Conservation (phyloP, 2,329 filamentous ascomycete species). For the Fusarium xyrophilum region DNA sequence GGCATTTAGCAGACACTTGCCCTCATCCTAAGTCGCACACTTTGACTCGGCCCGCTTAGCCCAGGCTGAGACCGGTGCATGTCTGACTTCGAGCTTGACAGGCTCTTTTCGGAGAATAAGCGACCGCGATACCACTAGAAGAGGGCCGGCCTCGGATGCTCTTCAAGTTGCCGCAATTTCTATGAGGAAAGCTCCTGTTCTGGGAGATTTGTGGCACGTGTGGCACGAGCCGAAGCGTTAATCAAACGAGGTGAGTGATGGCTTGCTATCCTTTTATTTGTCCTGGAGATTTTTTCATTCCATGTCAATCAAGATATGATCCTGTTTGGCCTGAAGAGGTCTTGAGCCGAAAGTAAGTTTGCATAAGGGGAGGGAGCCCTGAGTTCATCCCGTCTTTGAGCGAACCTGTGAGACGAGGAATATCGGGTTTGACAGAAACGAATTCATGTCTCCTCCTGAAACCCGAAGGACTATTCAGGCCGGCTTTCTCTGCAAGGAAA, state of each 20-base stretch:
- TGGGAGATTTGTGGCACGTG: constrained; percentile 31
- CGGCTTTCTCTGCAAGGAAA: not conserved
- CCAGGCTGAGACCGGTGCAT: constrained; percentile 33
- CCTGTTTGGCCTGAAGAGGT: not conserved
- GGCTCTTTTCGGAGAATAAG: constrained; percentile 33
- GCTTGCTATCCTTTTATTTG: constrained; percentile 19
- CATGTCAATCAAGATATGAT: constrained; percentile 12
- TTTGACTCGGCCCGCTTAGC: constrained; percentile 42
- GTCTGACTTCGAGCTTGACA: constrained; percentile 43
- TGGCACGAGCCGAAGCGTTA: constrained; percentile 18
- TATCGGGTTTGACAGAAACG: not conserved
- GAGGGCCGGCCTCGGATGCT: constrained; percentile 25
- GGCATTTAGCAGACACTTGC: constrained; percentile 18
- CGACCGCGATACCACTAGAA: constrained; percentile 15
- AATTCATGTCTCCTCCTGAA: not conserved
- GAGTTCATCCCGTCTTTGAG: constrained; percentile 8
- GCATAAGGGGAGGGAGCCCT: constrained; percentile 3
- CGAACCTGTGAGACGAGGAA: not conserved
- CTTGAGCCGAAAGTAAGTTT: constrained; percentile 10
- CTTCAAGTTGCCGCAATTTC: constrained; percentile 21
- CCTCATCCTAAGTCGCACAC: constrained; percentile 29
- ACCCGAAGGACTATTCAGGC: no score
- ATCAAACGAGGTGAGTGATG: constrained; percentile 1
- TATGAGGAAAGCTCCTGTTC: constrained; percentile 23
- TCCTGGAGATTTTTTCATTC: not conserved